Evolutionary conservation across 108 stramenopile genomes (phyloP).

Genomic region (Nitzschia sp.): DNA sequence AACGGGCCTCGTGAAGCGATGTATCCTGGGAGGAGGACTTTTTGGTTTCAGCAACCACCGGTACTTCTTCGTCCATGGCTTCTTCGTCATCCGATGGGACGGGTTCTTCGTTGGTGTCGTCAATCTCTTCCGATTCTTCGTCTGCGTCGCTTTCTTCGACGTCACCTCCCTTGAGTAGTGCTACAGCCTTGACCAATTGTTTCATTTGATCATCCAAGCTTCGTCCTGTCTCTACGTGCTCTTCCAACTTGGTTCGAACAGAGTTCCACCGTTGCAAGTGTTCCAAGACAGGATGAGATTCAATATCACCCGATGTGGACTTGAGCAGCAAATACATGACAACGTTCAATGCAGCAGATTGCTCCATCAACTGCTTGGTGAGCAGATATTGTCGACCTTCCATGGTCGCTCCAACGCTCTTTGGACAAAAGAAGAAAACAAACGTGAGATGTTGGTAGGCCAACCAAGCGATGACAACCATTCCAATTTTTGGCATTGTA

Average conservation of each 20-base stretch:
- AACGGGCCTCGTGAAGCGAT: slow-evolving; percentile 65
- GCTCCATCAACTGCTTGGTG: slow-evolving; percentile 66
- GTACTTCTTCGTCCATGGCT: neutral
- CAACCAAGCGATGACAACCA: slow-evolving; percentile 74
- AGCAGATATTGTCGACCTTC: slow-evolving; percentile 71
- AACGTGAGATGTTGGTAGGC: slow-evolving; percentile 29
- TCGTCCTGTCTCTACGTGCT: slow-evolving; percentile 52
- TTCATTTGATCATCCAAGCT: slow-evolving; percentile 57
- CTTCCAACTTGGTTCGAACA: slow-evolving; percentile 55
- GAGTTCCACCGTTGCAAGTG: slow-evolving; percentile 69
- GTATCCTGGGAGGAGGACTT: slow-evolving; percentile 3
- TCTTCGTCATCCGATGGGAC: neutral
- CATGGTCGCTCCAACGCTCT: slow-evolving; percentile 77
- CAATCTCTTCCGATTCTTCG: slow-evolving; percentile 2
- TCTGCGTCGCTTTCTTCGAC: neutral
- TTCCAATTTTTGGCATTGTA: slow-evolving; percentile 16
- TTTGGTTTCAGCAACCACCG: neutral
- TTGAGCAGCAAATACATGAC: slow-evolving; percentile 80
- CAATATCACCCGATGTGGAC: slow-evolving; percentile 39
- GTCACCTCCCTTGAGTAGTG: slow-evolving; percentile 41
- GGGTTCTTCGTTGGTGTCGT: slow-evolving; percentile 11
- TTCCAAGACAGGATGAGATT: slow-evolving; percentile 76
- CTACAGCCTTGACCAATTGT: slow-evolving; percentile 69
- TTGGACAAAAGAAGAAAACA: slow-evolving; percentile 14
- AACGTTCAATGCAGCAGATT: slow-evolving; percentile 70